Conservation (phyloP, 2,329 filamentous ascomycete species). For the Colletotrichum australisinense region DNA sequence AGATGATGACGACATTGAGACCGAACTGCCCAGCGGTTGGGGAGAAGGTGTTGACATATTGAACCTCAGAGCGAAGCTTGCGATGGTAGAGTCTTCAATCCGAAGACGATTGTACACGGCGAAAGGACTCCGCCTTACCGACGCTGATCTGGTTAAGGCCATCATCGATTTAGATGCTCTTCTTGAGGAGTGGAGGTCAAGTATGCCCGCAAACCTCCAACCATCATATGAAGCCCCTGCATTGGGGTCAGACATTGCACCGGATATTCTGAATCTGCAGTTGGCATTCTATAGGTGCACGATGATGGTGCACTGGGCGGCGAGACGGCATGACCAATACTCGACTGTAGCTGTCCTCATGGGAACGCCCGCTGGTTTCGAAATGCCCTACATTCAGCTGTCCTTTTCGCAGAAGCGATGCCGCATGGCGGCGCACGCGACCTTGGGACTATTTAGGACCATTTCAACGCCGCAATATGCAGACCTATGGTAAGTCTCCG, state of each 20-base stretch:
- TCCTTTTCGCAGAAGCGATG: slow-evolving; percentile 29
- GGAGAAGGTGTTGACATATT: slow-evolving; percentile 13
- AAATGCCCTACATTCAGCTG: slow-evolving; percentile 19
- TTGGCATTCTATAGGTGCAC: slow-evolving; percentile 29
- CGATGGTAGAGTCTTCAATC: slow-evolving; percentile 33
- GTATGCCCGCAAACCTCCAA: slow-evolving; percentile 18
- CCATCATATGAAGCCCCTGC: slow-evolving; percentile 14
- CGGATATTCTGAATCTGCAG: slow-evolving; percentile 29
- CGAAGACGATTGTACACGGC: slow-evolving; percentile 28
- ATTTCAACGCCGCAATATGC: slow-evolving; percentile 24
- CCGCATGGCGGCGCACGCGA: slow-evolving; percentile 26
- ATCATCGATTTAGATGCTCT: slow-evolving; percentile 31
- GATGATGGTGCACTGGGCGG: slow-evolving; percentile 32
- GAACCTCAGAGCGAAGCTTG: slow-evolving; percentile 28
- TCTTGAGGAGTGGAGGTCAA: slow-evolving; percentile 28
- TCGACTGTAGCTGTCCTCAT: slow-evolving; percentile 10
- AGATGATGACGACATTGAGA: slow-evolving; percentile 28
- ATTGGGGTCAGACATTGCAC: neutral
- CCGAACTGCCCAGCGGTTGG: slow-evolving; percentile 17
- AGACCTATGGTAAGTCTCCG: slow-evolving; percentile 25
- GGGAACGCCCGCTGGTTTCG: slow-evolving; percentile 1
- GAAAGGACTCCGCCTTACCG: slow-evolving; percentile 20
- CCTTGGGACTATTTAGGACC: slow-evolving; percentile 11
- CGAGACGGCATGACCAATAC: slow-evolving; percentile 12
- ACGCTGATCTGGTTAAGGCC: slow-evolving; percentile 19